Conservation (phyloP, 75 land plant species). For the Sequoiadendron giganteum region DNA sequence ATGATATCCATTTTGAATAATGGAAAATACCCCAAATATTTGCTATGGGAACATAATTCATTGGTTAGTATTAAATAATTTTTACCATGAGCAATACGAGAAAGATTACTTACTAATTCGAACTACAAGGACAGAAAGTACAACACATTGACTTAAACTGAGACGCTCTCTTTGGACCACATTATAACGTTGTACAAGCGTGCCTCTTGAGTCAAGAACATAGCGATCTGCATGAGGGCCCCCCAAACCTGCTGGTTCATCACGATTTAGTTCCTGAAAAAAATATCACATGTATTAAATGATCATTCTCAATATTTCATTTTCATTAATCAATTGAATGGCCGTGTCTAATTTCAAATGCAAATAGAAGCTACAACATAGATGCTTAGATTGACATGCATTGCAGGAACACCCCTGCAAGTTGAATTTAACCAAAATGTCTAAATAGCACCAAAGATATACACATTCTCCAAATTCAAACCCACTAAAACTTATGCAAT, state of each 20-base stretch:
- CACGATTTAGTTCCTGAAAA: slow-evolving; percentile 78
- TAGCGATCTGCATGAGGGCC: slow-evolving; percentile 81
- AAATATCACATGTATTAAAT: neutral
- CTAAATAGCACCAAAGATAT: neutral
- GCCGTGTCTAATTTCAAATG: slow-evolving; percentile 3
- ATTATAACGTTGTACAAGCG: slow-evolving; percentile 73
- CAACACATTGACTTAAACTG: slow-evolving; percentile 85
- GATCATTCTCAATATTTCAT: neutral
- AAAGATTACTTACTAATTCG: slow-evolving; percentile 63
- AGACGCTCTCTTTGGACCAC: slow-evolving; percentile 80
- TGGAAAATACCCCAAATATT: neutral
- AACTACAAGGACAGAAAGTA: slow-evolving; percentile 74
- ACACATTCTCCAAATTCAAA: slow-evolving; percentile 6
- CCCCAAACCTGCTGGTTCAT: slow-evolving; percentile 90
- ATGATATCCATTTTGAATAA: neutral
- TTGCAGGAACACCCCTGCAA: neutral
- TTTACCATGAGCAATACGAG: neutral
- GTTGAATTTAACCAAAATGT: neutral
- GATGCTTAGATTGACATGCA: neutral
- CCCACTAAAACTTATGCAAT: neutral
- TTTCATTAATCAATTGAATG: neutral
- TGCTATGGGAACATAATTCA: neutral
- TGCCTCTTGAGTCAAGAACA: slow-evolving; percentile 85
- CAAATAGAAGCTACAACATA: neutral
- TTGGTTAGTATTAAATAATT: neutral